Percentiles rank a stretch among this genome's conserved stretches.
phyloP scores from a whole-genome alignment of 78 protist species.

The Dictyostelium capitatum region DNA sequence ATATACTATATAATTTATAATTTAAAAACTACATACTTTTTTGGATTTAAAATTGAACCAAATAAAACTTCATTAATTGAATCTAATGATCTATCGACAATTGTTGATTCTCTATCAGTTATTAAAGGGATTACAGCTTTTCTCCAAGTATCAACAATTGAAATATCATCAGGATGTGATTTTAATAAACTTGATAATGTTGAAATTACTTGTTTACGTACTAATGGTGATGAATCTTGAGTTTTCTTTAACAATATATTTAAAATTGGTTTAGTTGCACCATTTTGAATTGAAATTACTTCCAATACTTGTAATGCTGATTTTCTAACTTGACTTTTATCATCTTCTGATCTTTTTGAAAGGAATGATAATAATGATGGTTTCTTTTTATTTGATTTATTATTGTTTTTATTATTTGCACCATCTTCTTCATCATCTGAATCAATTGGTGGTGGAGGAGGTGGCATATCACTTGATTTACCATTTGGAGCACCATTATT shows the following conservation, averaged over 20 bases:
- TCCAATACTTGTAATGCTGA: constrained; percentile 84
- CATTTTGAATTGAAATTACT: constrained; percentile 22
- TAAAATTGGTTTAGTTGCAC: constrained; percentile 9
- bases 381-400: background rate
- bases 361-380: constrained; percentile 41
- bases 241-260: constrained; percentile 24
- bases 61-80: constrained; percentile 30
- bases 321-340: constrained; percentile 77
- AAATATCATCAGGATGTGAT: background rate
- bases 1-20: background rate
- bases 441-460: background rate
- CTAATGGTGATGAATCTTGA: constrained; percentile 65
- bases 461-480: background rate
- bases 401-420: background rate
- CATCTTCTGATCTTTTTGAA: constrained; percentile 72
- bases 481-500: background rate
- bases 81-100: constrained; percentile 49
- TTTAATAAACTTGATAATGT: constrained; percentile 23
- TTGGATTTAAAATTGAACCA: constrained; percentile 5
- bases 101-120: constrained; percentile 52
- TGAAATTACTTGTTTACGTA: constrained; percentile 54
- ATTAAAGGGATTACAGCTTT: constrained; percentile 52
- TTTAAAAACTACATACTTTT: constrained; percentile 5
- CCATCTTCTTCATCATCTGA: constrained; percentile 16
- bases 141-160: constrained; percentile 57